Conservation (phyloP, 345 rosid species). For the Mangifera indica region DNA sequence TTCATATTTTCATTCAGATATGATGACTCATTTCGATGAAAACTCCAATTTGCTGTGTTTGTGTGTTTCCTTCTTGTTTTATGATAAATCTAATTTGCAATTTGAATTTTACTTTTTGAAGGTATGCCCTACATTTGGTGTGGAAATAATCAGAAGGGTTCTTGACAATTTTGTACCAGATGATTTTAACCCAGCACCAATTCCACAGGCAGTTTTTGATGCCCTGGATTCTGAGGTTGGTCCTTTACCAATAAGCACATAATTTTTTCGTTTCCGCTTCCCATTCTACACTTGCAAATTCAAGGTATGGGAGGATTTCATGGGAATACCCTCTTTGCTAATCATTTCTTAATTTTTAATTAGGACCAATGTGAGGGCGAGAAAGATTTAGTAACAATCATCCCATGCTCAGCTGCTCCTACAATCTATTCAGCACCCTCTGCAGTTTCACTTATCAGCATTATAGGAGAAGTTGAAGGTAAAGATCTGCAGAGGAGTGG, state of each 20-base stretch:
- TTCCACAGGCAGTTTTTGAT: slow-evolving; percentile 61
- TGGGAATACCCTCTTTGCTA: not conserved
- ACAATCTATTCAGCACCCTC: slow-evolving; percentile 61
- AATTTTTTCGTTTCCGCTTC: not conserved
- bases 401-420: slow-evolving; percentile 62
- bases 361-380: slow-evolving; percentile 52
- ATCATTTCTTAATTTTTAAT: slow-evolving; percentile 8
- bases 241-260: not conserved
- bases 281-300: too few species aligned
- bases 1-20: not conserved
- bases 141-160: slow-evolving; percentile 56
- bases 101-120: slow-evolving; percentile 27
- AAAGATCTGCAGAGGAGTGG: slow-evolving; percentile 39
- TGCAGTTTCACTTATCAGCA: slow-evolving; percentile 41
- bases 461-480: slow-evolving; percentile 56
- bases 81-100: slow-evolving; percentile 6
- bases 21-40: not conserved
- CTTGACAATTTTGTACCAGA: slow-evolving; percentile 82
- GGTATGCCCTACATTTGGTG: slow-evolving; percentile 79
- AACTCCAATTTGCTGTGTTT: not conserved
- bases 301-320: too few species aligned
- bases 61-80: not conserved
- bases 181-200: slow-evolving; percentile 76
- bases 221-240: slow-evolving; percentile 71
- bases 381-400: slow-evolving; percentile 39